phyloP scores from a whole-genome alignment of 305 asterid species.

The Solanum hybrid region DNA sequence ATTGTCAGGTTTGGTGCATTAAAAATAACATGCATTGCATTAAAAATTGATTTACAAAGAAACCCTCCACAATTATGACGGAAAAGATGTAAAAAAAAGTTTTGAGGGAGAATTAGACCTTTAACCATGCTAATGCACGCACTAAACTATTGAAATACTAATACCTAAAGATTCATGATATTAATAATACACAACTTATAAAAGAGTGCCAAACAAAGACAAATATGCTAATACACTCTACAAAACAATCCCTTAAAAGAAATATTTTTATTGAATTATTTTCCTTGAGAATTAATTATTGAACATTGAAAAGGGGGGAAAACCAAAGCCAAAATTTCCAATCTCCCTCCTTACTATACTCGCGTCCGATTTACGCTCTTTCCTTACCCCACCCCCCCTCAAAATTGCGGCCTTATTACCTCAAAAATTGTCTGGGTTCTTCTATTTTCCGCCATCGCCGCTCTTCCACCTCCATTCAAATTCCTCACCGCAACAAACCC shows the following conservation, averaged over 20 bases:
- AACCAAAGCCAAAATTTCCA: neutral
- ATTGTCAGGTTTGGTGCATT: neutral
- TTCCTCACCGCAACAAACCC: conserved; percentile 12
- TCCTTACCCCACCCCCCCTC: neutral
- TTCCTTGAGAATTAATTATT: neutral
- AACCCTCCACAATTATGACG: too few relatives aligned
- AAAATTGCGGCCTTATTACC: neutral
- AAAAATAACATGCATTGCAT: neutral
- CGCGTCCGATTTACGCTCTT: conserved; percentile 1
- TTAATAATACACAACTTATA: neutral
- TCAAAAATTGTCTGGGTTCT: neutral
- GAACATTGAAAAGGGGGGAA: neutral
- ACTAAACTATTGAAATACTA: neutral
- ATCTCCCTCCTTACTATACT: neutral
- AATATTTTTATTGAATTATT: neutral
- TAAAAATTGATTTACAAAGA: too few relatives aligned
- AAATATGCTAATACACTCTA: too few relatives aligned
- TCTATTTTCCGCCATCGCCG: conserved; percentile 25
- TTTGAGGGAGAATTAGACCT: neutral
- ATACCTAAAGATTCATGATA: neutral
- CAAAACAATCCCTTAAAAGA: too few relatives aligned
- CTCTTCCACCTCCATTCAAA: conserved; percentile 25
- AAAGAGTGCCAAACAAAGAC: neutral
- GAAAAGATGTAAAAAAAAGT: too few relatives aligned
- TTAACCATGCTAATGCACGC: neutral